Conservation (phyloP, 1,284 basidiomycete species). For the Entoloma clypeatum region DNA sequence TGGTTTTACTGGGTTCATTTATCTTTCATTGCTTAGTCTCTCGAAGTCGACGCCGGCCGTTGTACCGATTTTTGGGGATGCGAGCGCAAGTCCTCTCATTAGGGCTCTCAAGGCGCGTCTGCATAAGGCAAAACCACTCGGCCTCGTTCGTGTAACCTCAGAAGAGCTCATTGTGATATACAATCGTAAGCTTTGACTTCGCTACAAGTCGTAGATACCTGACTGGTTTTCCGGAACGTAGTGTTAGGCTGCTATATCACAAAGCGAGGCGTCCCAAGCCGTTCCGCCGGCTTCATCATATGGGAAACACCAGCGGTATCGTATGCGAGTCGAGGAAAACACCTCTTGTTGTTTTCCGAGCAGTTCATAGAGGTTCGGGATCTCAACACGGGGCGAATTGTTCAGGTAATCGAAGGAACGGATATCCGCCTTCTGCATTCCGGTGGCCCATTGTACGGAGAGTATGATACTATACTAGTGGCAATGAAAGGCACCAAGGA, state of each 20-base stretch:
- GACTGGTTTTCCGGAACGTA: constrained; percentile 19
- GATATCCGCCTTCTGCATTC: constrained; percentile 63
- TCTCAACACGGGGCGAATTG: constrained; percentile 55
- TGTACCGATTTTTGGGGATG: constrained; percentile 59
- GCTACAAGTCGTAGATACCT: not conserved
- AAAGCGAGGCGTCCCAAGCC: constrained; percentile 59
- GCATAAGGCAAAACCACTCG: constrained; percentile 58
- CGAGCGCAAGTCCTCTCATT: constrained; percentile 40
- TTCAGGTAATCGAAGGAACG: constrained; percentile 68
- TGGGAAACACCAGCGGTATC: constrained; percentile 69
- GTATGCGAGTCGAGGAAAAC: constrained; percentile 54
- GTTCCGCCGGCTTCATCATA: constrained; percentile 58
- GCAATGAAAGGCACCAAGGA: constrained; percentile 56
- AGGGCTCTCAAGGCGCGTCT: constrained; percentile 55
- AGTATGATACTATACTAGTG: constrained; percentile 51
- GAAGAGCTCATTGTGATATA: constrained; percentile 67
- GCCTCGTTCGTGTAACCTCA: constrained; percentile 54
- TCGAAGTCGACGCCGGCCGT: constrained; percentile 39
- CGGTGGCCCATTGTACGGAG: constrained; percentile 31
- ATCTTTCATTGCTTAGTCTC: constrained; percentile 29
- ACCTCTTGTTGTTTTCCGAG: constrained; percentile 67
- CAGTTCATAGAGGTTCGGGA: constrained; percentile 72
- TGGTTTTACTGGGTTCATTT: constrained; percentile 2
- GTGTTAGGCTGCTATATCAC: constrained; percentile 70
- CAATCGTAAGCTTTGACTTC: constrained; percentile 50